Evolutionary conservation across 208 protist species (phyloP), one percentile per base, ranked within the genome.

Genomic region (Leishmania lainsoni): DNA sequence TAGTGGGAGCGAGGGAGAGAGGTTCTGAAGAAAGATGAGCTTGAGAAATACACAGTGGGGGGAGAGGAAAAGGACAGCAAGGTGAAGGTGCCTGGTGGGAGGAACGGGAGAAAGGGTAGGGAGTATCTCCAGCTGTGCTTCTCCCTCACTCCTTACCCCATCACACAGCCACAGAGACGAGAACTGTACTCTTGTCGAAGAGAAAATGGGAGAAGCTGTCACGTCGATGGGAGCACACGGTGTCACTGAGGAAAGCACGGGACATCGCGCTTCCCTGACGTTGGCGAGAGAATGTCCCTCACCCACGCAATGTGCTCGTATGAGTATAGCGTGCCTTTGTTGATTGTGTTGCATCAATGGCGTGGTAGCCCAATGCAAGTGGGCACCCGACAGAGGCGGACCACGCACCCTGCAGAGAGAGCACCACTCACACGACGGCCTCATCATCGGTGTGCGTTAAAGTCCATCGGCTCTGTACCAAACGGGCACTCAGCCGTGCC

Each of bases 401-500:
- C 16, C 3, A 20, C 29, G 16, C 49, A 59, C n/a, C 29, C 35
- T 1, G 35, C 35, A 39, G 35, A 39, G 35, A 75, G 51, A 32
- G 51, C 71, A 54, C 6, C 16, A 59, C 71, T 3, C 16, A 52
- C 39, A 42, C 20, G 22, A 26, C 26, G 68, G 42, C 20, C n/a
- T 29, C 75, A 4, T 81, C 73, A 85, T 61, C 72, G 81, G 58
- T 85, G 59, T 3, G 71, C 45, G 4, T 81, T 48, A 42, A 78
- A 90, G 83, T 96, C 92, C 14, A 52, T 77, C 5, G 81, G 75
- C 26, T 86, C 78, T 0, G 93, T 94, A 16, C 81, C 82, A 82
- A 97, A 97, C 0, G 92, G 90, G 71, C 94, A 97, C 17, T 89
- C 66, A 0, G 76, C 54, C 4, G 88, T 94, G 26, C 86, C 93